Percentiles rank a stretch among this genome's conserved stretches.
Evolutionary conservation across 306 rosid species (phyloP).

Genomic region (Quercus parvula): DNA sequence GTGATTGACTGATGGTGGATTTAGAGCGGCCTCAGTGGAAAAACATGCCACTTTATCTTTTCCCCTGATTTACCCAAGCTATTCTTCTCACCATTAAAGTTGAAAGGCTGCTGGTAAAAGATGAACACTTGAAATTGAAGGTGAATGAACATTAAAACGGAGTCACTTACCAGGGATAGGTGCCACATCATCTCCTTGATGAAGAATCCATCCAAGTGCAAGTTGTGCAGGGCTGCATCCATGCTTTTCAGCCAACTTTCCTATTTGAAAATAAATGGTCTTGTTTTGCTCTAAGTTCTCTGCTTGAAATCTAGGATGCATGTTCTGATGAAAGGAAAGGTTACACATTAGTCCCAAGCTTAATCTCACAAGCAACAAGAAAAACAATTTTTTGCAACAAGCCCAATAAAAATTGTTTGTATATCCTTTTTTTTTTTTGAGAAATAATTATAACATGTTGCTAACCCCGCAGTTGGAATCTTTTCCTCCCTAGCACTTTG

Average conservation of each 20-base stretch:
- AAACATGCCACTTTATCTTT: neutral
- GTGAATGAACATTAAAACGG: neutral
- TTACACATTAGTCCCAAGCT: neutral
- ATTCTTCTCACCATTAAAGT: neutral
- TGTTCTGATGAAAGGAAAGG: slow-evolving; percentile 28
- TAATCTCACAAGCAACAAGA: slow-evolving; percentile 1
- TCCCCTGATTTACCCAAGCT: neutral
- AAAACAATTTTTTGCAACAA: neutral
- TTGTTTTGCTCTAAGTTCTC: slow-evolving; percentile 62
- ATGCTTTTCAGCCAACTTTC: slow-evolving; percentile 51
- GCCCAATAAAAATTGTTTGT: neutral
- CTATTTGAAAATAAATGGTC: slow-evolving; percentile 35
- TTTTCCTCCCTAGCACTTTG: too few relatives aligned
- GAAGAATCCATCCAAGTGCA: slow-evolving; percentile 66
- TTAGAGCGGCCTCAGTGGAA: neutral
- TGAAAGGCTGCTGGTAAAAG: neutral
- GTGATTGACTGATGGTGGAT: neutral
- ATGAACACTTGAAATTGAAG: neutral
- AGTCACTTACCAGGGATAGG: slow-evolving; percentile 62
- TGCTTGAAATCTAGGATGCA: slow-evolving; percentile 52
- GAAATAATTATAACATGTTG: too few relatives aligned
- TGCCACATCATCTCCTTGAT: slow-evolving; percentile 58
- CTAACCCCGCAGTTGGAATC: too few relatives aligned
- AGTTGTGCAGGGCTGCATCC: slow-evolving; percentile 53
- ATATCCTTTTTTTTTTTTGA: too few relatives aligned